Percentiles rank a stretch among this genome's conserved stretches.
phyloP scores from a whole-genome alignment of 495 filamentous ascomycete species.

The Penicillium samsonianum region DNA sequence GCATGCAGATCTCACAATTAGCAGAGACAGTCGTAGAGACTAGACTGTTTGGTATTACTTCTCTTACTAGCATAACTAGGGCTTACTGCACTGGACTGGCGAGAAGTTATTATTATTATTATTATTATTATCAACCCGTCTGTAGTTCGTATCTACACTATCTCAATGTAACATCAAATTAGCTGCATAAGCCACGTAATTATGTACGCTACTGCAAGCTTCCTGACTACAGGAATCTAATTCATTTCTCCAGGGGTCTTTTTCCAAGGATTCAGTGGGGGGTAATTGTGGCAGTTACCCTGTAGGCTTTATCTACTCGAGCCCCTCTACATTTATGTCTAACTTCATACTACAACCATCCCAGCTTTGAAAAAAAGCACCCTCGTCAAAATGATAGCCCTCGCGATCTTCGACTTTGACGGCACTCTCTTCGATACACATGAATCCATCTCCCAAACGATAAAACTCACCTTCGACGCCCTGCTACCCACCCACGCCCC shows the following conservation, averaged over 20 bases:
- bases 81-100: not conserved
- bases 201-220: not conserved
- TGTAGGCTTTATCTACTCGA: too few species aligned
- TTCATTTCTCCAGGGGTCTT: not conserved
- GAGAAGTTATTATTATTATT: not conserved
- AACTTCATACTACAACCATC: not conserved
- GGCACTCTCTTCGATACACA: conserved; percentile 34
- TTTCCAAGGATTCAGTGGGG: not conserved
- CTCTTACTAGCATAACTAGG: not conserved
- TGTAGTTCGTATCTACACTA: not conserved
- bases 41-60: not conserved
- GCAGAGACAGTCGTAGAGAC: not conserved
- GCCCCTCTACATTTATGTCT: not conserved
- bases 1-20: not conserved
- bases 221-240: not conserved
- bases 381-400: conserved; percentile 10
- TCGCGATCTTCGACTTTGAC: conserved; percentile 34
- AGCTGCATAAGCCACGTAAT: conserved; percentile 1
- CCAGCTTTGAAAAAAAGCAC: not conserved
- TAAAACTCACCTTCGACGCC: conserved; percentile 26
- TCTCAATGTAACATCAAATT: not conserved
- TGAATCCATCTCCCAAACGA: conserved; percentile 22
- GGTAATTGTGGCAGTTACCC: not conserved
- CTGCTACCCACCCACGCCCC: conserved; percentile 25
- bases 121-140: not conserved